Evolutionary conservation across 257 asterid species (phyloP).

Genomic region (Cinchona pubescens): DNA sequence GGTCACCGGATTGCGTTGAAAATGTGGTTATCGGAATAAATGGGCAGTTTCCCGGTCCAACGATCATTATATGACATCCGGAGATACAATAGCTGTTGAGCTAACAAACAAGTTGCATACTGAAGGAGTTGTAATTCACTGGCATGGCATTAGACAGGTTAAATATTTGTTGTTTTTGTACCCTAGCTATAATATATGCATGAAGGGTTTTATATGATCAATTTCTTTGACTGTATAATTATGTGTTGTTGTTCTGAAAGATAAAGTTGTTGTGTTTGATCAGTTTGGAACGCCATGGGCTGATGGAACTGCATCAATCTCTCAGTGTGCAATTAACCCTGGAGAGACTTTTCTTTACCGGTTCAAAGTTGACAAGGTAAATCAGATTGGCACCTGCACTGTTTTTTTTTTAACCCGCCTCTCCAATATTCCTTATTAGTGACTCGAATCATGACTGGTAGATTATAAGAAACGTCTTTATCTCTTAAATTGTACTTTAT

Average conservation of each 20-base stretch:
- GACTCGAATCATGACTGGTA: too few species aligned
- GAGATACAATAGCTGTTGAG: constrained; percentile 55
- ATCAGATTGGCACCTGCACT: background rate
- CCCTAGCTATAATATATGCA: too few species aligned
- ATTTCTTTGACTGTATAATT: background rate
- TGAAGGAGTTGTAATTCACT: constrained; percentile 76
- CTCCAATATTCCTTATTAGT: too few species aligned
- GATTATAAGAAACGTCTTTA: too few species aligned
- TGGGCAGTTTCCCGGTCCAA: constrained; percentile 82
- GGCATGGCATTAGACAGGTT: constrained; percentile 96
- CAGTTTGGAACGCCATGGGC: constrained; percentile 94
- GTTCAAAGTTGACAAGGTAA: constrained; percentile 63
- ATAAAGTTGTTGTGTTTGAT: background rate
- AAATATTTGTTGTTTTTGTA: background rate
- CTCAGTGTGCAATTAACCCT: constrained; percentile 77
- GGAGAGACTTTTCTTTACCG: constrained; percentile 67
- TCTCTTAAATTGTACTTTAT: too few species aligned
- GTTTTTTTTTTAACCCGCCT: too few species aligned
- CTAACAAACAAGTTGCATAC: constrained; percentile 66
- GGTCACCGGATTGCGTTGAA: constrained; percentile 76
- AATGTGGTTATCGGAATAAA: constrained; percentile 58
- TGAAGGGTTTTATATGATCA: background rate
- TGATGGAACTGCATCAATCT: constrained; percentile 79
- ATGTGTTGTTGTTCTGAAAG: background rate
- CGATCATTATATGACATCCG: constrained; percentile 55